These are phyloP conservation scores for Incumbomyces delicatus DNA, from an alignment of 2,329 filamentous ascomycete species.

Conservation along the genomic window DNA sequence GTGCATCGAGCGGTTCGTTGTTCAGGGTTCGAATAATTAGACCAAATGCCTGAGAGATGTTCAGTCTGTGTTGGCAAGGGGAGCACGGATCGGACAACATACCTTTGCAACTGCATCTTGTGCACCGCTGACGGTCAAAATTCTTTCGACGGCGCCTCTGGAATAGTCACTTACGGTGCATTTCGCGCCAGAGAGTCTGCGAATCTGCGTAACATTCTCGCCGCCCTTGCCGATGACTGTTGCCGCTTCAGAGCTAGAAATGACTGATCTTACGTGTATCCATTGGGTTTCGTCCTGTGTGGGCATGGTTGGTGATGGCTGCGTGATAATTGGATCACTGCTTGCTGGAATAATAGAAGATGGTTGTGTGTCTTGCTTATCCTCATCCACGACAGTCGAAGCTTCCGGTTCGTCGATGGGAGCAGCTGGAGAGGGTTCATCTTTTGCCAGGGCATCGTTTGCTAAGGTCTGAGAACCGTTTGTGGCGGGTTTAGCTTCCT, in stretches of 20 bases:
- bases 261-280: slow-evolving; percentile 95
- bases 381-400: slow-evolving; percentile 21
- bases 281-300: slow-evolving; percentile 83
- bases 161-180: slow-evolving; percentile 98
- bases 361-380: slow-evolving; percentile 37
- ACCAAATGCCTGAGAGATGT: slow-evolving; percentile 65
- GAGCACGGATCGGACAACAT: slow-evolving; percentile 25
- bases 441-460: slow-evolving; percentile 28
- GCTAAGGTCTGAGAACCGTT: slow-evolving; percentile 28
- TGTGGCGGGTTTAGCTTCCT: slow-evolving; percentile 52
- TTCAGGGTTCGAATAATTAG: slow-evolving; percentile 96
- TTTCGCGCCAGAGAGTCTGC: slow-evolving; percentile 89
- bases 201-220: slow-evolving; percentile 96
- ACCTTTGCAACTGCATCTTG: slow-evolving; percentile 97
- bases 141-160: slow-evolving; percentile 91
- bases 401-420: slow-evolving; percentile 6
- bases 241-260: slow-evolving; percentile 92
- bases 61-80: slow-evolving; percentile 23
- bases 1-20: slow-evolving; percentile 80
- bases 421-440: slow-evolving; percentile 22
- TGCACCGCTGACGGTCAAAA: slow-evolving; percentile 90
- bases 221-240: slow-evolving; percentile 98
- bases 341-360: slow-evolving; percentile 48
- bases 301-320: slow-evolving; percentile 32
- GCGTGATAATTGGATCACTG: slow-evolving; percentile 40